Conservation (phyloP, 2,329 filamentous ascomycete species). For the Stromatinia cepivora region DNA sequence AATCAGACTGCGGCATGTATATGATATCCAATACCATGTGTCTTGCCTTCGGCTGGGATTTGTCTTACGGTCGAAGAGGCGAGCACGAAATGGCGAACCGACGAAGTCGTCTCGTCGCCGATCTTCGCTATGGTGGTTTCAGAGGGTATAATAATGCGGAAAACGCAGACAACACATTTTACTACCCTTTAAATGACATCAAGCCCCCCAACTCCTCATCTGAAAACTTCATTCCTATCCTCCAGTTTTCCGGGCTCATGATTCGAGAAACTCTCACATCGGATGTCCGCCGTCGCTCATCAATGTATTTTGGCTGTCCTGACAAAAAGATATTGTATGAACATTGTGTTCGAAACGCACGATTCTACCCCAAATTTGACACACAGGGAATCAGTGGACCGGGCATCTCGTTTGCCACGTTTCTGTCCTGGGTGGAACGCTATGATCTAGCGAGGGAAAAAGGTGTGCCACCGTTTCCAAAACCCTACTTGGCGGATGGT, state of each 20-base stretch:
- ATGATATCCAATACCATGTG: constrained; percentile 16
- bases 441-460: not conserved
- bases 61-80: not conserved
- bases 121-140: constrained; percentile 2
- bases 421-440: not conserved
- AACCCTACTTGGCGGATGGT: not conserved
- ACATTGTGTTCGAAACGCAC: constrained; percentile 4
- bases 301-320: constrained; percentile 16
- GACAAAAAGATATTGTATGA: not conserved
- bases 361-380: constrained; percentile 6
- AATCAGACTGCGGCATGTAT: constrained; percentile 6
- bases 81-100: not conserved
- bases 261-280: not conserved
- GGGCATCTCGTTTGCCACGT: not conserved
- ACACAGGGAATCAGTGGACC: not conserved
- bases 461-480: not conserved
- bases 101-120: not conserved
- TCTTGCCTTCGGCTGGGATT: constrained; percentile 16
- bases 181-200: constrained; percentile 14
- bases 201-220: not conserved
- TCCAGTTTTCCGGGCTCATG: not conserved
- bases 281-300: not conserved
- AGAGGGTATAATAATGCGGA: not conserved
- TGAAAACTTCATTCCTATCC: not conserved
- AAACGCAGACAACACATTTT: not conserved